These are phyloP conservation scores for Lactarius tabidus DNA, from an alignment of 768 basidiomycete species.

Conservation along the genomic window DNA sequence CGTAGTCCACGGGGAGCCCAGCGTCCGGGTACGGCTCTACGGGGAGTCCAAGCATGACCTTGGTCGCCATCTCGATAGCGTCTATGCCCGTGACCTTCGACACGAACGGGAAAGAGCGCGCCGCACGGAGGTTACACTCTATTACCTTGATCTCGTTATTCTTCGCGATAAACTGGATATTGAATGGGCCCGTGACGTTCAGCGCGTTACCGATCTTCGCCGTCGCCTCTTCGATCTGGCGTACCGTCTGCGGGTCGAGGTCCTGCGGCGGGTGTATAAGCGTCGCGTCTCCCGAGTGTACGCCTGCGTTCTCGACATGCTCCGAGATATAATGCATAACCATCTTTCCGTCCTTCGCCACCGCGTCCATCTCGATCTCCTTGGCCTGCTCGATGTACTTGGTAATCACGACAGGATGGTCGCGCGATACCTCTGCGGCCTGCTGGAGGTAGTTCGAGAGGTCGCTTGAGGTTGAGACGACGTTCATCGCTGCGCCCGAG, in stretches of 20 bases:
- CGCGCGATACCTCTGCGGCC: slow-evolving; percentile 93
- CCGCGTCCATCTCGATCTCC: slow-evolving; percentile 99
- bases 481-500: slow-evolving; percentile 99
- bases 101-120: slow-evolving; percentile 97
- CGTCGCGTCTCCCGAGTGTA: slow-evolving; percentile 98
- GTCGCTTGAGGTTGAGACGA: slow-evolving; percentile 91
- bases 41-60: slow-evolving; percentile 92
- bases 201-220: slow-evolving; percentile 96
- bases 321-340: slow-evolving; percentile 99
- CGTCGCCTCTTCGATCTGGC: slow-evolving; percentile 94
- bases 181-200: slow-evolving; percentile 97
- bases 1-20: slow-evolving; percentile 87
- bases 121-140: slow-evolving; percentile 97
- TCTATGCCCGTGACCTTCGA: slow-evolving; percentile 98
- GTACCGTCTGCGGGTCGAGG: slow-evolving; percentile 93
- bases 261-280: slow-evolving; percentile 98
- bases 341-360: slow-evolving; percentile 96
- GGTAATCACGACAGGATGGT: slow-evolving; percentile 96
- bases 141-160: slow-evolving; percentile 99
- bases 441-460: slow-evolving; percentile 88
- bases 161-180: slow-evolving; percentile 99
- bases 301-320: slow-evolving; percentile 98
- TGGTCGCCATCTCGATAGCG: slow-evolving; percentile 98
- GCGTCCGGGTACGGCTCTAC: slow-evolving; percentile 88
- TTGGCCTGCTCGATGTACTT: slow-evolving; percentile 99